Percentiles rank a stretch among this genome's conserved stretches.
These are phyloP conservation scores for Vitis amurensis DNA, from an alignment of 164 flowering plant genomes.

Conservation along the genomic window DNA sequence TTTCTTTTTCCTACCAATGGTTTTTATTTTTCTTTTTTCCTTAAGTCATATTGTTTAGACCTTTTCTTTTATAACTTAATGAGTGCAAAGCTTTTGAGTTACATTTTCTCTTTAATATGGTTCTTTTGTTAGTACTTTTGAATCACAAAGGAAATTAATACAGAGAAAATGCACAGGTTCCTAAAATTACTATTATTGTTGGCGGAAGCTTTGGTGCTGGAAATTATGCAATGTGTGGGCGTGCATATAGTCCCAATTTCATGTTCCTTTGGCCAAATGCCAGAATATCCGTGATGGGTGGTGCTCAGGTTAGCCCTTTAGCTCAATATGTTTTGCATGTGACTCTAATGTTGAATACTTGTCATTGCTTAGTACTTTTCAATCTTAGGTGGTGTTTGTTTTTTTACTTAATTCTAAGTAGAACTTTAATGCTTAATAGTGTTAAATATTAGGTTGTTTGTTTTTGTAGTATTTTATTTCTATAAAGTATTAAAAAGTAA, in stretches of 20 bases:
- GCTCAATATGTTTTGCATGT: background rate
- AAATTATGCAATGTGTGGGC: slow-evolving; percentile 99
- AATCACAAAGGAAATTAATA: background rate
- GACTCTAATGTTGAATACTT: background rate
- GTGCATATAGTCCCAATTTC: slow-evolving; percentile 95
- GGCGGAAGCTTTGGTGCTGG: slow-evolving; percentile 99
- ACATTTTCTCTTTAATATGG: background rate
- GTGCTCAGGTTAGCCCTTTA: slow-evolving; percentile 72
- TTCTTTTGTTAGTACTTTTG: background rate
- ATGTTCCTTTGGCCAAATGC: slow-evolving; percentile 98
- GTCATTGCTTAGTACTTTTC: no score
- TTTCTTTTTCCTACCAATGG: no score
- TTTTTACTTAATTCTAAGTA: no score
- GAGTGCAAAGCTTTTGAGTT: no score
- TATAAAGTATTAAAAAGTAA: no score
- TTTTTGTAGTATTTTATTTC: no score
- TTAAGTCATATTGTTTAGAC: no score
- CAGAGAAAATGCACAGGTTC: slow-evolving; percentile 56
- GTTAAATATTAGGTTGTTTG: no score
- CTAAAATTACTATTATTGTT: slow-evolving; percentile 80
- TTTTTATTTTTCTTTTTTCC: no score
- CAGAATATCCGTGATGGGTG: slow-evolving; percentile 96
- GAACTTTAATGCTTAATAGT: no score
- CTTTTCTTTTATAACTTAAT: no score
- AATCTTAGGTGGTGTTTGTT: no score